Evolutionary conservation across 169 alveolate species (phyloP).

Genomic region (Perkinsus marinus): DNA sequence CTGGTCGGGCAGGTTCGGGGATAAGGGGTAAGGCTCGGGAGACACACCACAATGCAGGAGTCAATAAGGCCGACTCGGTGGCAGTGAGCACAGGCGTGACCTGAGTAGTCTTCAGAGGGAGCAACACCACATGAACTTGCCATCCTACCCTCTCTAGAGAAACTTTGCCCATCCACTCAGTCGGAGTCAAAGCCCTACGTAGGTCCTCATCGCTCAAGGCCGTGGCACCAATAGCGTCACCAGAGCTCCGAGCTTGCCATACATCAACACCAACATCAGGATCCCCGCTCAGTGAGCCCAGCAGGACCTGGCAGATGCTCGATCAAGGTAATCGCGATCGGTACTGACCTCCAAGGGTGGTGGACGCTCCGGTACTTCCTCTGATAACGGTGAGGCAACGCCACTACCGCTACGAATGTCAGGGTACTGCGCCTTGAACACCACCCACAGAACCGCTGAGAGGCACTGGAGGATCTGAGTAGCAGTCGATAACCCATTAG

Average conservation of each 20-base stretch:
- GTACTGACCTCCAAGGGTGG: not conserved
- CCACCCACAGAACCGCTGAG: not conserved
- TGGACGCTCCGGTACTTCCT: too few species aligned
- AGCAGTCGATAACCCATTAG: not conserved
- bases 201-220: not conserved
- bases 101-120: not conserved
- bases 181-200: not conserved
- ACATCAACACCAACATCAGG: not conserved
- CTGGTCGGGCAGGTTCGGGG: not conserved
- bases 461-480: not conserved
- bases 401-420: not conserved
- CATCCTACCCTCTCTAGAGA: not conserved
- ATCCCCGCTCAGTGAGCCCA: not conserved
- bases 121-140: not conserved
- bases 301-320: not conserved
- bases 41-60: not conserved
- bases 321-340: not conserved
- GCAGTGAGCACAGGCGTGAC: not conserved
- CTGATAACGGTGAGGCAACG: not conserved
- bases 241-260: not conserved
- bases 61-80: not conserved
- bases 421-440: not conserved
- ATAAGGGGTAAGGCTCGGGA: not conserved
- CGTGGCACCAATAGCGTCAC: not conserved
- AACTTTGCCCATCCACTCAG: not conserved